Percentiles rank a stretch among this genome's conserved stretches.
Conservation (phyloP, 2,329 filamentous ascomycete species). For the Fusarium sp. region DNA sequence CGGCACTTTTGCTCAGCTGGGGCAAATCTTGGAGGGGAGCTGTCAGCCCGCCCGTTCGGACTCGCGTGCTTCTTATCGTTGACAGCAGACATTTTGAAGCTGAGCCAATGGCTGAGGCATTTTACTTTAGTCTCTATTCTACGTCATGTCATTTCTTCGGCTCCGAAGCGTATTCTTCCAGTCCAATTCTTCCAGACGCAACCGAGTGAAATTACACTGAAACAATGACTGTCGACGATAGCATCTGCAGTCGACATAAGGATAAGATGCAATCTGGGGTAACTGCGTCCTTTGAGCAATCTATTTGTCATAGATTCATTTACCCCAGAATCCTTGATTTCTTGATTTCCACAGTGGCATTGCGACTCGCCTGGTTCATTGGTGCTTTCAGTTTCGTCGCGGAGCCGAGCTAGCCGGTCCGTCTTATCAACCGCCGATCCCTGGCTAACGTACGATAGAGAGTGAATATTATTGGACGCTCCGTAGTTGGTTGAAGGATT, state of each 20-base stretch:
- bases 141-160: not conserved
- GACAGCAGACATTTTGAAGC: not conserved
- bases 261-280: slow-evolving; percentile 27
- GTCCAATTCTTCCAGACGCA: not conserved
- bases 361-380: slow-evolving; percentile 5
- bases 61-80: slow-evolving; percentile 11
- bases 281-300: slow-evolving; percentile 13
- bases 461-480: slow-evolving; percentile 2
- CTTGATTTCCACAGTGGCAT: slow-evolving; percentile 12
- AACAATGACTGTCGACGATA: not conserved
- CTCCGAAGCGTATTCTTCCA: not conserved
- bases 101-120: slow-evolving; percentile 5
- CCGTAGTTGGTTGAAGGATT: not conserved
- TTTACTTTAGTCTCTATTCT: not conserved
- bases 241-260: not conserved
- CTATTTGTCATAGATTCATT: slow-evolving; percentile 37
- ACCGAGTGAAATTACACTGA: not conserved
- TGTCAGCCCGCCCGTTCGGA: slow-evolving; percentile 22
- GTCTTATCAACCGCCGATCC: slow-evolving; percentile 32
- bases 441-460: slow-evolving; percentile 3
- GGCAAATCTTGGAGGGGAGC: slow-evolving; percentile 15
- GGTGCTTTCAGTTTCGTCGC: not conserved
- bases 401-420: slow-evolving; percentile 26
- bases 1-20: slow-evolving; percentile 36
- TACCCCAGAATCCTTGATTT: slow-evolving; percentile 26